Conservation (phyloP, 371 early-diverging fungal genomes). For the Nosema muscidifuracis region DNA sequence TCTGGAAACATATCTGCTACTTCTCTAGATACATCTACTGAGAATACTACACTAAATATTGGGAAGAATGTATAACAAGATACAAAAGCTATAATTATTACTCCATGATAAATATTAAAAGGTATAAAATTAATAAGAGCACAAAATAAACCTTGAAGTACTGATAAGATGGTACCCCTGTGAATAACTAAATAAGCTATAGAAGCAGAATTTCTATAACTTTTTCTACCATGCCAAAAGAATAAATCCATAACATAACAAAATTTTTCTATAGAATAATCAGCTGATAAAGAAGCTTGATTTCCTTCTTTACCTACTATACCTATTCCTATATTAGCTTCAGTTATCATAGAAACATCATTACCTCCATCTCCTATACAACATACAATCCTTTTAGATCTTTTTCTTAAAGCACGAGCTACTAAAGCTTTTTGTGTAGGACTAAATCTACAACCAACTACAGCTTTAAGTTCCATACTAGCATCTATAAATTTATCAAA, state of each 20-base stretch:
- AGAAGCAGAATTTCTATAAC: conserved; percentile 84
- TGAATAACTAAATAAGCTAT: conserved; percentile 95
- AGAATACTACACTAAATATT: conserved; percentile 82
- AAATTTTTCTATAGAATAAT: conserved; percentile 86
- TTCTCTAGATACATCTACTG: conserved; percentile 79
- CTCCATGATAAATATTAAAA: conserved; percentile 83
- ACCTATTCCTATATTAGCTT: conserved; percentile 91
- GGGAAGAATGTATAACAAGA: conserved; percentile 92
- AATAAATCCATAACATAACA: conserved; percentile 73
- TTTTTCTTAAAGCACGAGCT: conserved; percentile 72
- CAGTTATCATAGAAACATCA: conserved; percentile 97
- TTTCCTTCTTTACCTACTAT: conserved; percentile 95
- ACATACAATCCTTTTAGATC: conserved; percentile 70
- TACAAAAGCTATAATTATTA: conserved; percentile 72
- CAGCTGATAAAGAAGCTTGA: conserved; percentile 91
- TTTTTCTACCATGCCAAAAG: conserved; percentile 92
- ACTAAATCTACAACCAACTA: conserved; percentile 88
- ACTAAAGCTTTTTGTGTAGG: conserved; percentile 98
- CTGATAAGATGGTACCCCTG: conserved; percentile 86
- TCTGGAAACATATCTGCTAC: conserved; percentile 87
- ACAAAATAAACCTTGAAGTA: conserved; percentile 96
- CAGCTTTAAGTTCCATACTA: conserved; percentile 72
- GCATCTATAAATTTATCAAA: conserved; percentile 73
- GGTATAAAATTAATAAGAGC: conserved; percentile 93
- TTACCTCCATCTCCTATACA: conserved; percentile 98